phyloP scores from a whole-genome alignment of 805 yeast genomes.

The Saccharomycopsis capsularis region DNA sequence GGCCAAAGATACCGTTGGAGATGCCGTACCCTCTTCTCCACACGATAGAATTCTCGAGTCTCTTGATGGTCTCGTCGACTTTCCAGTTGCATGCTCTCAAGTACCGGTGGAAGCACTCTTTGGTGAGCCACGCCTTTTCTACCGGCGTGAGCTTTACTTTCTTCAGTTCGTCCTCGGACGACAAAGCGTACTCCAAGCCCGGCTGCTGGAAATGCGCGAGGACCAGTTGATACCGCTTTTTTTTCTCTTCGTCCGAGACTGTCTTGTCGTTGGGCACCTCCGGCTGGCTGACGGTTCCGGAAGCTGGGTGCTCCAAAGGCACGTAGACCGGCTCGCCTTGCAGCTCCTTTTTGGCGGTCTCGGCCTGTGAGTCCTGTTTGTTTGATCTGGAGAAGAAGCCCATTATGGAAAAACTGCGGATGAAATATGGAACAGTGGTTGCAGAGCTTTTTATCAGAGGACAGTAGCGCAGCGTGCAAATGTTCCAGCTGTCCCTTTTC shows the following conservation, averaged over 20 bases:
- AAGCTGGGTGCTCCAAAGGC: slow-evolving; percentile 56
- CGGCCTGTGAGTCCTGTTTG: not conserved
- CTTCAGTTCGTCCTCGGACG: slow-evolving; percentile 40
- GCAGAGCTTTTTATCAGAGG: too few relatives aligned
- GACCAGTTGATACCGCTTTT: slow-evolving; percentile 51
- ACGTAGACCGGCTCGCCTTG: slow-evolving; percentile 4
- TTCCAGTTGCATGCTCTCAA: slow-evolving; percentile 93
- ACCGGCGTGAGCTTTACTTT: slow-evolving; percentile 34
- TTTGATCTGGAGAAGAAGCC: slow-evolving; percentile 14
- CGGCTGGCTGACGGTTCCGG: slow-evolving; percentile 44
- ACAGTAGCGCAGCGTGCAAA: too few relatives aligned
- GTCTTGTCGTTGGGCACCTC: slow-evolving; percentile 26
- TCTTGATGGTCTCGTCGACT: slow-evolving; percentile 55
- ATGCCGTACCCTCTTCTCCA: slow-evolving; percentile 82
- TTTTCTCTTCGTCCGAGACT: slow-evolving; percentile 47
- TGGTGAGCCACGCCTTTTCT: slow-evolving; percentile 89
- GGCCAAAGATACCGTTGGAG: slow-evolving; percentile 20
- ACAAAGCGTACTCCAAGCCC: slow-evolving; percentile 37
- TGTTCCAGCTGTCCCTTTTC: too few relatives aligned
- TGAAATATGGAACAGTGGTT: too few relatives aligned
- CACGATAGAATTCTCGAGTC: slow-evolving; percentile 70
- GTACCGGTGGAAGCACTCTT: slow-evolving; percentile 86
- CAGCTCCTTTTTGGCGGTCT: not conserved
- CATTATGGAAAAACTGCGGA: too few relatives aligned
- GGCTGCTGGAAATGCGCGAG: slow-evolving; percentile 51